phyloP scores from a whole-genome alignment of 768 basidiomycete species.

The Mycena rebaudengoi region DNA sequence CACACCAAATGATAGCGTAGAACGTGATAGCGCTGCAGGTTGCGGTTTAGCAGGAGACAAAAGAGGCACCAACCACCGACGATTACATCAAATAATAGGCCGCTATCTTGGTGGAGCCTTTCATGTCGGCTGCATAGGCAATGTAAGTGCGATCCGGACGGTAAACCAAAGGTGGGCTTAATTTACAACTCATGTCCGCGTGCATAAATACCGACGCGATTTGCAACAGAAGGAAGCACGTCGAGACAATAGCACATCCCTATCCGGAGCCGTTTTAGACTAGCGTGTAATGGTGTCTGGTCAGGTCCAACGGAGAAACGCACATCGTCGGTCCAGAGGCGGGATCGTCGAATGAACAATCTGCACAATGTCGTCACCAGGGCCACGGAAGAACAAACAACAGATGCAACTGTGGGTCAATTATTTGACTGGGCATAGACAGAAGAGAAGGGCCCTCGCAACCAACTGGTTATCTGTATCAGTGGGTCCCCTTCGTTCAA shows the following conservation, averaged over 20 bases:
- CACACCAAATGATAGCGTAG: constrained; percentile 5
- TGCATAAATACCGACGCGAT: constrained; percentile 9
- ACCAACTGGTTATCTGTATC: neutral
- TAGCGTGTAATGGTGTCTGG: neutral
- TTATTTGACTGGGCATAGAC: neutral
- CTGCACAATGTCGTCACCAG: constrained; percentile 41
- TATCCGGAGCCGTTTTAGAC: neutral
- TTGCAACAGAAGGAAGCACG: neutral
- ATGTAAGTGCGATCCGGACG: neutral
- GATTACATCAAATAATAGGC: constrained; percentile 18
- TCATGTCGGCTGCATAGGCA: neutral
- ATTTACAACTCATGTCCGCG: constrained; percentile 3
- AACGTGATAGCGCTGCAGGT: constrained; percentile 4
- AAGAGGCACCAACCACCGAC: neutral
- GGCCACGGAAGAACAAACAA: constrained; percentile 43
- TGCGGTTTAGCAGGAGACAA: neutral
- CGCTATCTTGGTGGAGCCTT: constrained; percentile 4
- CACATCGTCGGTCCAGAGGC: constrained; percentile 50
- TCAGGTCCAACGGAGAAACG: constrained; percentile 5
- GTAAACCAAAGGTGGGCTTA: neutral
- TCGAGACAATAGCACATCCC: constrained; percentile 12
- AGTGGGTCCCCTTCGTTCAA: neutral
- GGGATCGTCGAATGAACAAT: constrained; percentile 39
- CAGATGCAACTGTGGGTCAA: constrained; percentile 37
- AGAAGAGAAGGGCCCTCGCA: too few species aligned